Conservation (phyloP, 768 basidiomycete genomes). For the Terana coerulea region DNA sequence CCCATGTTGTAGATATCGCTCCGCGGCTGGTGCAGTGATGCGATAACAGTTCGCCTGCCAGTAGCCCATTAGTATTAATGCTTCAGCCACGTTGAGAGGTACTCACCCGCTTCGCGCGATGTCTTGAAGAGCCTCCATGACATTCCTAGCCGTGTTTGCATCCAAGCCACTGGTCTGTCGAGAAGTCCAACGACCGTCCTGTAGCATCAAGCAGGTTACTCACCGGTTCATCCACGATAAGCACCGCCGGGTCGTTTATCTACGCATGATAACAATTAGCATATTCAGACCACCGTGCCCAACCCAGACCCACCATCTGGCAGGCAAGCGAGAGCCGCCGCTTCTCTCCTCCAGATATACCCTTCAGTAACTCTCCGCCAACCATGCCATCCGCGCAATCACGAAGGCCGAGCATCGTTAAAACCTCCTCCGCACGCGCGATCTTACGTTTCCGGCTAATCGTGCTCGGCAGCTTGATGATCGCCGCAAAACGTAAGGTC, state of each 20-base stretch:
- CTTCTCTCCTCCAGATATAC: conserved; percentile 49
- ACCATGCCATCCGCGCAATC: conserved; percentile 44
- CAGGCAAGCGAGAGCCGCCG: conserved; percentile 41
- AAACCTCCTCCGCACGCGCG: conserved; percentile 42
- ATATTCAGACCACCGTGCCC: conserved; percentile 30
- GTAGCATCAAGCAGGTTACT: neutral
- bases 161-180: conserved; percentile 33
- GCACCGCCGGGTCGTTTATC: conserved; percentile 13
- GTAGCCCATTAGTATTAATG: conserved; percentile 26
- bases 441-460: conserved; percentile 31
- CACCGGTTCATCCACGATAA: conserved; percentile 12
- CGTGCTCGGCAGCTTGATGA: conserved; percentile 33
- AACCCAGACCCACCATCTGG: conserved; percentile 39
- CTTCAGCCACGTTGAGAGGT: neutral
- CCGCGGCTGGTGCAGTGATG: conserved; percentile 28
- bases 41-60: conserved; percentile 38
- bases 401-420: conserved; percentile 41
- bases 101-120: conserved; percentile 13
- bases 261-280: neutral
- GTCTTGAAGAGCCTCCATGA: conserved; percentile 39
- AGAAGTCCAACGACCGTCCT: neutral
- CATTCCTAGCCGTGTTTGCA: conserved; percentile 39
- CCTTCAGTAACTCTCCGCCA: conserved; percentile 39
- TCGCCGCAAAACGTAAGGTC: conserved; percentile 36
- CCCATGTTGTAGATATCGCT: conserved; percentile 25